These are phyloP conservation scores for Cicer bijugum DNA, from an alignment of 306 rosid species.

Conservation along the genomic window DNA sequence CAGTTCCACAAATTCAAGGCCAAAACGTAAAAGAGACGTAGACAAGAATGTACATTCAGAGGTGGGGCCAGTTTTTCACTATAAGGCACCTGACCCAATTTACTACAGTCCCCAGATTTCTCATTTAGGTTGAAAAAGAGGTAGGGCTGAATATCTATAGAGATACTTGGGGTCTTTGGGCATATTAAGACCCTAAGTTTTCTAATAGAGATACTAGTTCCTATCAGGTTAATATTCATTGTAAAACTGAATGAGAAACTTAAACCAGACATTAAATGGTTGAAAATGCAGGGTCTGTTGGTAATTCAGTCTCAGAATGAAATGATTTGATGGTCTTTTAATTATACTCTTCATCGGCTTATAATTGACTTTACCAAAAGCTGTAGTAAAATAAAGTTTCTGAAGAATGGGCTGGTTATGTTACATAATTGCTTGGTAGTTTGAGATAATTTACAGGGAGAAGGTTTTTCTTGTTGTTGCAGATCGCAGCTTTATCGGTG, in stretches of 20 bases:
- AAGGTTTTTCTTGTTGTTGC: slow-evolving; percentile 38
- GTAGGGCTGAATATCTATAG: background rate
- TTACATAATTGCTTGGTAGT: slow-evolving; percentile 32
- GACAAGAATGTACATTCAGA: background rate
- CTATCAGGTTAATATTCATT: background rate
- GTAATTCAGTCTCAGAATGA: slow-evolving; percentile 33
- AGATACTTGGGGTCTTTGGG: background rate
- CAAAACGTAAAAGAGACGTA: background rate
- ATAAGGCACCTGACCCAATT: background rate
- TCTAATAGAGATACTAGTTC: background rate
- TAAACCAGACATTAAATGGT: slow-evolving; percentile 9
- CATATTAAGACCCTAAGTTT: background rate
- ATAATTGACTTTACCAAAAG: slow-evolving; percentile 27
- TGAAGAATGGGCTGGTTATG: slow-evolving; percentile 21
- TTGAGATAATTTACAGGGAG: slow-evolving; percentile 25
- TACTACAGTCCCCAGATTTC: background rate
- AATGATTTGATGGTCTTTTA: slow-evolving; percentile 38
- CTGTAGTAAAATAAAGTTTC: slow-evolving; percentile 33
- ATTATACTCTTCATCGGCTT: slow-evolving; percentile 2
- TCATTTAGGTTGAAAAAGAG: background rate
- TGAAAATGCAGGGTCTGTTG: slow-evolving; percentile 32
- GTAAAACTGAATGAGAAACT: background rate
- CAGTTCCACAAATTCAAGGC: background rate
- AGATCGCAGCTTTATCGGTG: slow-evolving; percentile 91
- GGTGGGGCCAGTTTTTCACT: background rate